Conservation (phyloP, 768 basidiomycete species). For the Neoboletus magnificus region DNA sequence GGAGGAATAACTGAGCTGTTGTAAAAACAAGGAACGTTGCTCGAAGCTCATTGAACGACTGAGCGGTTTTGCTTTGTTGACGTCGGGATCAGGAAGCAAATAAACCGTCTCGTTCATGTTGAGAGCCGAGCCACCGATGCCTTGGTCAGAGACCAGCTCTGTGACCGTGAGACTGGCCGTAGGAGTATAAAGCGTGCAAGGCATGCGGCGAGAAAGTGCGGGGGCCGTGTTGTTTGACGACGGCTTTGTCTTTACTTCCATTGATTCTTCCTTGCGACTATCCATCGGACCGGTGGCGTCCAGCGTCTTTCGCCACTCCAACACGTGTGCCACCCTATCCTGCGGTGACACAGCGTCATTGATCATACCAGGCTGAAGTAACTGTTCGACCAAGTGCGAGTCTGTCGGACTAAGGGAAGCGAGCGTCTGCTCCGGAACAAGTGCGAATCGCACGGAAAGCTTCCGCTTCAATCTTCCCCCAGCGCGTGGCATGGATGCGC, state of each 20-base stretch:
- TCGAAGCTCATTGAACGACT: conserved; percentile 48
- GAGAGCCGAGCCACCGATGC: conserved; percentile 22
- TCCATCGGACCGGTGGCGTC: conserved; percentile 30
- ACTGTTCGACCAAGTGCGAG: conserved; percentile 43
- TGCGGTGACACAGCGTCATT: conserved; percentile 19
- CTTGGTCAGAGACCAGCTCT: conserved; percentile 33
- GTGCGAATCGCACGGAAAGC: conserved; percentile 31
- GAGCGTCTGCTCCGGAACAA: conserved; percentile 41
- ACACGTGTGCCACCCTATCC: conserved; percentile 28
- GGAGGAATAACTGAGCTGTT: conserved; percentile 39
- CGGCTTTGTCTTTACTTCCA: conserved; percentile 1
- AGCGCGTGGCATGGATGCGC: conserved; percentile 2
- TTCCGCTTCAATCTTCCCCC: conserved; percentile 17
- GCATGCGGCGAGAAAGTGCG: conserved; percentile 44
- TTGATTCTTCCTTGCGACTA: conserved; percentile 33
- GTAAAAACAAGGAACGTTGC: conserved; percentile 50
- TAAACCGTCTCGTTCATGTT: conserved; percentile 27
- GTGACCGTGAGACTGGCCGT: conserved; percentile 35
- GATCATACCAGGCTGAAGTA: conserved; percentile 45
- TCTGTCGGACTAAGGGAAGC: conserved; percentile 49
- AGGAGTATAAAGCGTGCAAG: conserved; percentile 52
- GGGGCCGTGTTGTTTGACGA: background rate
- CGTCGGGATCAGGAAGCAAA: conserved; percentile 16
- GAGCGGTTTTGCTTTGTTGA: conserved; percentile 31
- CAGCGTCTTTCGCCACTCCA: conserved; percentile 33